Base-by-base conservation (phyloP, 306 rosid species). In the Rosa multiflora region DNA sequence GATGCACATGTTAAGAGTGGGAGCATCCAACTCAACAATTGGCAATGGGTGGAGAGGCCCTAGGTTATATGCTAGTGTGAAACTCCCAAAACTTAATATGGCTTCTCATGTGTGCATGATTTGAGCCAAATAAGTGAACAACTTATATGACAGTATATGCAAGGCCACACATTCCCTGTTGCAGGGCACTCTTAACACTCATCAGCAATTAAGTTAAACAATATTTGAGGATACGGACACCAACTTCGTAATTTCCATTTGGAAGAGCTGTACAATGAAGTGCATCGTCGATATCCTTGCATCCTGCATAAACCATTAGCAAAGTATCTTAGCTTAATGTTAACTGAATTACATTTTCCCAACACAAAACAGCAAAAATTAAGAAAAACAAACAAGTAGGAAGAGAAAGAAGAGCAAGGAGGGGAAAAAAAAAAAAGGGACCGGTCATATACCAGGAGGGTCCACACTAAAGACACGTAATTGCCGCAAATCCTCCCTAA, bases 241-340 rank as follows among this genome's bases (percentile, higher is more conserved):
- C 99, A 87, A 95, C 98, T 90, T 93, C 98, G 70, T 87, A 95
- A 87, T 91, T 95, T 83, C 99, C 99, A 90, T 89, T 95, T 69
- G 99, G 92, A 85, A 95, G 98, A 82, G 96, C 67, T 15, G 82
- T 75, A 84, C 99, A 95, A 75, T 95, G 99, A 72, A 95, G 92
- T 79, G 98, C 97, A 89, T 95, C 99, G 78, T 95, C 99, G 66
- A 95, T 95, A 87, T 95, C 99, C 88, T 74, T 95, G 86, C 99
- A 95, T 72, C 98, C 99, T 95, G 86, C 85, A 84, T 42, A 74
- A 83, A 81, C 70, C 80, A 79, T 72, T 82, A 82, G 81, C 55
- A 32, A 64, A 63, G 42, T 43, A 61, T n/a, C 39, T 81, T 43
- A 15, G 20, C 32, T 26, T 64, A 37, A 15, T 37, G 74, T 43